Evolutionary conservation across 495 filamentous ascomycete species (phyloP).

Genomic region (Rostrohypoxylon terebratum): DNA sequence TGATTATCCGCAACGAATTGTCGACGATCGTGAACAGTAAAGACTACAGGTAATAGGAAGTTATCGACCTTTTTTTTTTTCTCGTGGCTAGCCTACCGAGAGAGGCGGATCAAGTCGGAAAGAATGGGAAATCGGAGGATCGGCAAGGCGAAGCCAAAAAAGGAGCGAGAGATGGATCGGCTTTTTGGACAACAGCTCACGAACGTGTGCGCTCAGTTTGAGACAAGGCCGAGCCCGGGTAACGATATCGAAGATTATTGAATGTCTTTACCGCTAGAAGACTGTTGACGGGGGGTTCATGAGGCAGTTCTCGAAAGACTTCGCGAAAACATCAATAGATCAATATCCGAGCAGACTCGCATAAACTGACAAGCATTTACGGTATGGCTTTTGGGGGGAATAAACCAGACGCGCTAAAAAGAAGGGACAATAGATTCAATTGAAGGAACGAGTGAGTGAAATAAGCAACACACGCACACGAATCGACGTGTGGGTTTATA

Average conservation of each 20-base stretch:
- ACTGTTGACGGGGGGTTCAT: conserved; percentile 22
- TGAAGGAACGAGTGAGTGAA: conserved; percentile 48
- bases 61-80: conserved; percentile 8
- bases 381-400: conserved; percentile 29
- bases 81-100: conserved; percentile 10
- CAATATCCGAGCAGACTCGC: conserved; percentile 21
- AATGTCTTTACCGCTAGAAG: conserved; percentile 38
- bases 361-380: conserved; percentile 43
- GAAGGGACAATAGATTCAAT: conserved; percentile 46
- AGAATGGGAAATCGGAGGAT: conserved; percentile 42
- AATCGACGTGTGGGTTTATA: conserved; percentile 50
- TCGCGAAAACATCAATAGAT: conserved; percentile 31
- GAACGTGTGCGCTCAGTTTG: conserved; percentile 35
- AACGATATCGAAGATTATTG: conserved; percentile 40
- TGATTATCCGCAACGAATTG: conserved; percentile 1
- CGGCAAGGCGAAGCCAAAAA: conserved; percentile 40
- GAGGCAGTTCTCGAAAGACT: conserved; percentile 22
- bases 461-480: conserved; percentile 50
- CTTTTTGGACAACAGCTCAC: conserved; percentile 34
- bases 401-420: conserved; percentile 34
- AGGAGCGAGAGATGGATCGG: conserved; percentile 36
- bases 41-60: neutral
- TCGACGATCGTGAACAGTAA: conserved; percentile 17
- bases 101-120: conserved; percentile 19
- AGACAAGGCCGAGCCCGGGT: conserved; percentile 14